Conservation (phyloP, 2,329 filamentous ascomycete genomes). For the Raffaelea arxii region DNA sequence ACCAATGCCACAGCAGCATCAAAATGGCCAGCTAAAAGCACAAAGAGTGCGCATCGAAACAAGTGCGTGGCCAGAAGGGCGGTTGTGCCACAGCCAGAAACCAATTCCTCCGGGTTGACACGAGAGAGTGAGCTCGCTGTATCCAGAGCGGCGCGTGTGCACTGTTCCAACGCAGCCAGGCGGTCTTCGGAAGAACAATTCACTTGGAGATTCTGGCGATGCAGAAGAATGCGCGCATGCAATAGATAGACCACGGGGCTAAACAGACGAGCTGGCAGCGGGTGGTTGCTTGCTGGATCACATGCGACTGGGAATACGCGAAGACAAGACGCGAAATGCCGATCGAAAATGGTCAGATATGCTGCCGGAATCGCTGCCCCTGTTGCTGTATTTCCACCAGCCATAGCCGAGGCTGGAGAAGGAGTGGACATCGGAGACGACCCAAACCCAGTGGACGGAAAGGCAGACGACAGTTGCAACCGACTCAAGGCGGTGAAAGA, state of each 20-base stretch:
- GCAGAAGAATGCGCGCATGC: constrained; percentile 72
- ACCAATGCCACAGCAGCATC: constrained; percentile 64
- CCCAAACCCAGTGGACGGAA: not conserved
- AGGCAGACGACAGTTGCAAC: constrained; percentile 29
- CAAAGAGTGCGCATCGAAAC: constrained; percentile 75
- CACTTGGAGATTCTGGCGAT: constrained; percentile 79
- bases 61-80: constrained; percentile 73
- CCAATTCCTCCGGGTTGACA: constrained; percentile 43
- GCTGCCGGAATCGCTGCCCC: constrained; percentile 49
- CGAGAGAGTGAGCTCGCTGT: constrained; percentile 69
- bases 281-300: constrained; percentile 54
- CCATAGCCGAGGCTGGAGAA: not conserved
- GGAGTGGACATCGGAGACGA: not conserved
- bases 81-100: constrained; percentile 42
- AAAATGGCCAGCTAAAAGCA: constrained; percentile 66
- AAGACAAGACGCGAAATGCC: constrained; percentile 67
- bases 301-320: constrained; percentile 66
- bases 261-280: constrained; percentile 65
- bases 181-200: constrained; percentile 57
- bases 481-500: constrained; percentile 66
- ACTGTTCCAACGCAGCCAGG: constrained; percentile 64
- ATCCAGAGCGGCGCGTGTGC: constrained; percentile 63
- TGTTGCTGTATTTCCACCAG: not conserved
- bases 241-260: constrained; percentile 70
- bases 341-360: constrained; percentile 69